phyloP scores from a whole-genome alignment of 495 filamentous ascomycete species.

The Elaphomyces granulatus region DNA sequence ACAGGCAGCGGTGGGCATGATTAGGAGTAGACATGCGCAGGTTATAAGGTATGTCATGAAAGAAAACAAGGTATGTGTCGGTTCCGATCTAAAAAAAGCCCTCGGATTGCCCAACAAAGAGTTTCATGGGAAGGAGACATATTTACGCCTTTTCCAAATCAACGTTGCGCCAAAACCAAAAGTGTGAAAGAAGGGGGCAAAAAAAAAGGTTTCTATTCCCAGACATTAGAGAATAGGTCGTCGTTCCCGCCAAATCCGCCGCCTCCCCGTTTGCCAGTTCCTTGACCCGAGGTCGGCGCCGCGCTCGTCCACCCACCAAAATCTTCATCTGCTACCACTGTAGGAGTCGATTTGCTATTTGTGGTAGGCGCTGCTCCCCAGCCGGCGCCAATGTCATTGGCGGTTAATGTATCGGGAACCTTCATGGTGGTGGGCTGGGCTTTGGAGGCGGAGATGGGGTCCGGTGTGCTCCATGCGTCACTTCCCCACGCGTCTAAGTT shows the following conservation, averaged over 20 bases:
- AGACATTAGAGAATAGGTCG: constrained; percentile 90
- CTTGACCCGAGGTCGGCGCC: constrained; percentile 24
- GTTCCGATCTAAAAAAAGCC: no score
- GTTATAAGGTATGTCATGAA: no score
- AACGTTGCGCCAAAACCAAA: no score
- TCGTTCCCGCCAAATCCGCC: constrained; percentile 57
- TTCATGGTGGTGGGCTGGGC: constrained; percentile 26
- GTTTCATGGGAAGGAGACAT: no score
- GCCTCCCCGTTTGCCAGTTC: constrained; percentile 28
- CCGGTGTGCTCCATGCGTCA: constrained; percentile 38
- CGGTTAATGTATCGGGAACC: constrained; percentile 31
- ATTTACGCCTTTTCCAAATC: no score
- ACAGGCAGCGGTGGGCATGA: no score
- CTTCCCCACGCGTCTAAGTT: constrained; percentile 35
- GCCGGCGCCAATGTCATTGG: constrained; percentile 36
- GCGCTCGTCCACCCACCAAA: constrained; percentile 88
- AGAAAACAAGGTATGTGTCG: no score
- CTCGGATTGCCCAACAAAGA: no score
- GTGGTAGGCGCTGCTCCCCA: constrained; percentile 35
- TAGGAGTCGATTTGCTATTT: constrained; percentile 27
- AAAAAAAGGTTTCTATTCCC: constrained; percentile 41
- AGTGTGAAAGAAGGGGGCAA: constrained; percentile 5
- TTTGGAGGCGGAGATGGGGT: constrained; percentile 17
- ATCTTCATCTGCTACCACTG: constrained; percentile 72
- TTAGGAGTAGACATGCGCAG: no score